phyloP scores from a whole-genome alignment of 1,139 yeast genomes.

The Debaryomyces fabryi region DNA sequence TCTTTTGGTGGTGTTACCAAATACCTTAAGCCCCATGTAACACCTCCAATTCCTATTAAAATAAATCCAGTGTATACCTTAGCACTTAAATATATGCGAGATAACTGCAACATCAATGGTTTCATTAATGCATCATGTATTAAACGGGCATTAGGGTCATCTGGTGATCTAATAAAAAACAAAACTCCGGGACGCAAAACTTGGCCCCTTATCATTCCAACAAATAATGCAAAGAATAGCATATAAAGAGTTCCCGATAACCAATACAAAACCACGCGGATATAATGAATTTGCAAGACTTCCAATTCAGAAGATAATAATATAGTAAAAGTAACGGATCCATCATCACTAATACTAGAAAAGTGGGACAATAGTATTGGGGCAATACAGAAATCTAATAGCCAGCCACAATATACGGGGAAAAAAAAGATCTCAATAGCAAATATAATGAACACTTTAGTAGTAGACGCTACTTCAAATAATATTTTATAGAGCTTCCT shows the following conservation, averaged over 20 bases:
- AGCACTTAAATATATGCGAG: conserved; percentile 74
- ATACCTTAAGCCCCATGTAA: conserved; percentile 56
- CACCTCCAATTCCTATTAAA: conserved; percentile 71
- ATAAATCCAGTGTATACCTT: conserved; percentile 77
- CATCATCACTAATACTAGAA: conserved; percentile 14
- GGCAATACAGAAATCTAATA: conserved; percentile 68
- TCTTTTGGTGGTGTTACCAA: conserved; percentile 24
- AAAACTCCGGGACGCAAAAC: conserved; percentile 87
- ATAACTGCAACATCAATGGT: conserved; percentile 70
- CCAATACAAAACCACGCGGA: conserved; percentile 56
- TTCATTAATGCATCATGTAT: conserved; percentile 85
- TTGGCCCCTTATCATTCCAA: conserved; percentile 74
- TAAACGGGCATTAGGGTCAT: conserved; percentile 88
- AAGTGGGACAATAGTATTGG: conserved; percentile 47
- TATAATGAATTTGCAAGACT: conserved; percentile 24
- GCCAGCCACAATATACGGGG: conserved; percentile 84
- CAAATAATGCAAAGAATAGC: conserved; percentile 84
- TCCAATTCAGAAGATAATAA: conserved; percentile 30
- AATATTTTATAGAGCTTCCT: conserved; percentile 54
- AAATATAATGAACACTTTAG: conserved; percentile 76
- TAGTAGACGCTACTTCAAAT: conserved; percentile 56
- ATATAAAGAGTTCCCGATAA: conserved; percentile 79
- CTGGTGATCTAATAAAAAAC: conserved; percentile 90
- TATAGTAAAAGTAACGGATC: conserved; percentile 18
- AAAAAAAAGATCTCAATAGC: conserved; percentile 79